Base-by-base conservation (phyloP, 805 yeast species). In the Huiozyma sinensis region DNA sequence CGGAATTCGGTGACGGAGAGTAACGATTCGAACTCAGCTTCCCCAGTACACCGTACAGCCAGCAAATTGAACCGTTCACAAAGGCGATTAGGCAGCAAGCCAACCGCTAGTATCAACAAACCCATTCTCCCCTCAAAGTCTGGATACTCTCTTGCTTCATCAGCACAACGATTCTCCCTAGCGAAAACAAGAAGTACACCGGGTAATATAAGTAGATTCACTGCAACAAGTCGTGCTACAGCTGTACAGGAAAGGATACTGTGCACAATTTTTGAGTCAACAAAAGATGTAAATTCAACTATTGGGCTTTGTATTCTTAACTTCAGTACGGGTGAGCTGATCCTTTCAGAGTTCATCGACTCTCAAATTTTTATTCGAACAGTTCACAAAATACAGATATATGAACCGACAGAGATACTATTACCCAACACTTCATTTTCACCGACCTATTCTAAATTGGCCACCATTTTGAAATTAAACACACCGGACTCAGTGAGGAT, bases 281-380 rank as follows among this genome's bases (percentile, higher is more conserved):
- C 58, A 3, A 57, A 52, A 33, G 48, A 52, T 34, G 54, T 58
- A 6, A 48, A 48, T 3, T 50, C 64, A 2, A 48, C 51, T 29
- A 63, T 72, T 7, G 76, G 76, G 2, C 41, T 70, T 5, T 69
- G 73, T 39, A 59, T 69, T 36, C 43, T 69, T 5, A 59, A 66
- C 41, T 52, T 63, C 10, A 61, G 55, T 32, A 66, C 69, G 0
- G 74, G 73, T 4, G 64, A 58, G 33, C 44, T 72, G 45, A 57
- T 56, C 2, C 42, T 69, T 13, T 61, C 70, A 10, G 65, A 63
- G 10, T 56, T 66, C 10, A 54, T 63, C 13, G 77, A 72, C 49
- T 66, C 76, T 0, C 74, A 67, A 47, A 71, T 74, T 0, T 71
- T 61, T 44, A 70, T 71, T 2, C 55, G 75, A 38, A 68, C 74